Base-by-base conservation (phyloP, 768 basidiomycete genomes). In the Cystobasidiopsis lactophilus region DNA sequence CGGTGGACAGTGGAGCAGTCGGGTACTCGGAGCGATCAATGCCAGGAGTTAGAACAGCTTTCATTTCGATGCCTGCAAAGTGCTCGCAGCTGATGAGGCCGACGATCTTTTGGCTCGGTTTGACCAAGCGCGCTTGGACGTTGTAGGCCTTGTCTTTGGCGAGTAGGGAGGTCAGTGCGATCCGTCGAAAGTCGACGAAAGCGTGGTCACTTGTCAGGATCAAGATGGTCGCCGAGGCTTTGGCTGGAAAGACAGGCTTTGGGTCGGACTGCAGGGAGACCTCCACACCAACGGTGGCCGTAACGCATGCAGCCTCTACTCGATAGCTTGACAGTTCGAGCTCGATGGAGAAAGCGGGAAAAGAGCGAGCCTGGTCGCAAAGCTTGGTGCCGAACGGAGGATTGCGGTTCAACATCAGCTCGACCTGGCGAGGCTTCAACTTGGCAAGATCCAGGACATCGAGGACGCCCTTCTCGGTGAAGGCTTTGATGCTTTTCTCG, bases 401-500 rank as follows among this genome's bases (percentile, higher is more conserved):
- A 46, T 58, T 55, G 38, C 58, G 57, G 27, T 52, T 43, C 11
- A 58, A 35, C 14, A 57, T 52, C 41, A 52, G 27, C 52, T 59
- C 55, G 14, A 31, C 11, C 23, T 29, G 14, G 29, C 23, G 13
- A 27, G 29, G 23, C n/a, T 23, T 16, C 9, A 16, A 35, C 33
- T 35, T 7, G 33, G 45, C 45, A n/a, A 62, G 41, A 33, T 62
- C 59, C 0, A 29, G 30, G 24, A 62, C 45, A 1, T 46, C 48
- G 10, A 43, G 40, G 21, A 63, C 54, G 10, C 56, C 58, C 9
- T n/a, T 27, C 0, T 55, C 46, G 19, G 44, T 35, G 40, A 63
- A 53, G 1, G 52, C 40, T 55, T 59, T 33, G 40, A 45, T 13
- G 49, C 55, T 21, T n/a, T 85, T 85, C 62, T 86, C 84, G 30